Percentiles rank a stretch among this genome's conserved stretches.
Conservation (phyloP, 129 eudicot species). For the Calendula officinalis region DNA sequence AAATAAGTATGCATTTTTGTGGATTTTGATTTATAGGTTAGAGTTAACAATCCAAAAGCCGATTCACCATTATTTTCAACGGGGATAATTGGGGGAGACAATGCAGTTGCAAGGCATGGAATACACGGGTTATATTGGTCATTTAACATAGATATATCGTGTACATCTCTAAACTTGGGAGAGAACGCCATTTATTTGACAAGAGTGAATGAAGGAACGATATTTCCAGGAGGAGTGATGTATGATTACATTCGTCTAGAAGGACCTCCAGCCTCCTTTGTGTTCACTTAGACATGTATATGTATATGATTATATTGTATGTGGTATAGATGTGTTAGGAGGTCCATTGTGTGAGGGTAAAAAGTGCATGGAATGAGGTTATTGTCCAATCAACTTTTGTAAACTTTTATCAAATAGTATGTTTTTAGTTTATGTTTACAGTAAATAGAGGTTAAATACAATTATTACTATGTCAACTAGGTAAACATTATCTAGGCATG, state of each 20-base stretch:
- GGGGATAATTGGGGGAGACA: slow-evolving; percentile 69
- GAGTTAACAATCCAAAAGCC: slow-evolving; percentile 39
- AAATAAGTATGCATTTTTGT: too few relatives aligned
- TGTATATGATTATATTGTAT: too few relatives aligned
- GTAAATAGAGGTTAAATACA: too few relatives aligned
- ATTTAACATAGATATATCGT: slow-evolving; percentile 40
- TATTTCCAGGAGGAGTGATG: slow-evolving; percentile 49
- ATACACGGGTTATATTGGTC: slow-evolving; percentile 66
- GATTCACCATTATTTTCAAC: slow-evolving; percentile 45
- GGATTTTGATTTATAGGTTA: slow-evolving; percentile 36
- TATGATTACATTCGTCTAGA: slow-evolving; percentile 65
- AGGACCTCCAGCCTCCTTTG: slow-evolving; percentile 40
- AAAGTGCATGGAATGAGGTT: too few relatives aligned
- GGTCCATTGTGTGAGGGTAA: too few relatives aligned
- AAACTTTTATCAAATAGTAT: too few relatives aligned
- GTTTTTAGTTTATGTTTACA: too few relatives aligned
- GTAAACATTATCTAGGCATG: too few relatives aligned
- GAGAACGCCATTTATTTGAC: slow-evolving; percentile 48
- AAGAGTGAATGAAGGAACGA: slow-evolving; percentile 32
- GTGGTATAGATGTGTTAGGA: too few relatives aligned
- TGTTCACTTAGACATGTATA: background rate
- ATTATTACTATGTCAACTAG: too few relatives aligned
- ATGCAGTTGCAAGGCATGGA: slow-evolving; percentile 67
- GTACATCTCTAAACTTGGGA: background rate
- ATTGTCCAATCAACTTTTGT: too few relatives aligned